phyloP scores from a whole-genome alignment of 2,329 filamentous ascomycete genomes.

The Leptographium procerum region DNA sequence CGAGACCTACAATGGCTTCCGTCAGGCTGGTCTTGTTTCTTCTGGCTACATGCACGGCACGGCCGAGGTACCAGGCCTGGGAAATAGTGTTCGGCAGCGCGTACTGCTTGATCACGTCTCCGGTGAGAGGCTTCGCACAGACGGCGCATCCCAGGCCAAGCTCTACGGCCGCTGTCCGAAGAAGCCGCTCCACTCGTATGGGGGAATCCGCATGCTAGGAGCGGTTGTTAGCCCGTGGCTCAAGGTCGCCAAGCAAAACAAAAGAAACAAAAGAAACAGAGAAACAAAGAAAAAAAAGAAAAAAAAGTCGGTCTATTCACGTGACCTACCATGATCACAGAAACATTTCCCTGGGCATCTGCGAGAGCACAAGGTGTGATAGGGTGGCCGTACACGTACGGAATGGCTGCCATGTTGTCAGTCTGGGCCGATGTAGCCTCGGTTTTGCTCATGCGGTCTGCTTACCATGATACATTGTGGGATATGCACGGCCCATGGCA shows the following conservation, averaged over 20 bases:
- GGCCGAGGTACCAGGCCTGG: constrained; percentile 32
- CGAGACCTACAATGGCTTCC: constrained; percentile 23
- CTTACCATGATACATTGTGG: constrained; percentile 31
- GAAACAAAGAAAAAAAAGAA: too few relatives aligned
- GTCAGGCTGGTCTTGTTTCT: constrained; percentile 28
- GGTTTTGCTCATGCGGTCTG: too few relatives aligned
- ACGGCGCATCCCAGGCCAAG: constrained; percentile 27
- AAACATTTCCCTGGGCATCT: constrained; percentile 24
- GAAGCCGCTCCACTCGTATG: constrained; percentile 22
- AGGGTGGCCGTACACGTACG: constrained; percentile 26
- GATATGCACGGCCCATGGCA: constrained; percentile 45
- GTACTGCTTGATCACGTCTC: constrained; percentile 26
- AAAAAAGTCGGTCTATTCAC: too few relatives aligned
- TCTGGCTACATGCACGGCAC: constrained; percentile 34
- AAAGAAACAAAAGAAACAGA: too few relatives aligned
- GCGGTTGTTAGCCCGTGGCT: too few relatives aligned
- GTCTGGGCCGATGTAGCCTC: too few relatives aligned
- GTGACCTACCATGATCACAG: constrained; percentile 20
- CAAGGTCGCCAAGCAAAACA: too few relatives aligned
- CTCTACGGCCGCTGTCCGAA: constrained; percentile 25
- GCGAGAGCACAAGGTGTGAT: constrained; percentile 25
- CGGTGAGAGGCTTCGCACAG: constrained; percentile 20
- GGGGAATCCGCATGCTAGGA: constrained; percentile 19
- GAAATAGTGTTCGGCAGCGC: constrained; percentile 25
- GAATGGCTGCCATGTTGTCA: constrained; percentile 17